Evolutionary conservation across 2,329 filamentous ascomycete genomes (phyloP).

Genomic region (Stagonosporopsis chrysanthemi): DNA sequence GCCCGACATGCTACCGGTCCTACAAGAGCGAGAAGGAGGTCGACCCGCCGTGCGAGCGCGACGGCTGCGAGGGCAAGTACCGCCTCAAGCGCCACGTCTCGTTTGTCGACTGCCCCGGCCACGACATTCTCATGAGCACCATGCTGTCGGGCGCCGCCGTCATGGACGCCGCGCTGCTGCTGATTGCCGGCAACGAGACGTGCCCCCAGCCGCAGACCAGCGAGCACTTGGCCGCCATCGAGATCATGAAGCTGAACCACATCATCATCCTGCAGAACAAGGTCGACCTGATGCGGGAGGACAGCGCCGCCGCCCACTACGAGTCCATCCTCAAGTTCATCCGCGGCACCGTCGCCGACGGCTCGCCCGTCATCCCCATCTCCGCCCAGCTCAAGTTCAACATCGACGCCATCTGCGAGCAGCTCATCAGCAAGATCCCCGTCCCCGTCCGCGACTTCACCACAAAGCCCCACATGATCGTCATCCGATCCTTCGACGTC

Average conservation of each 20-base stretch:
- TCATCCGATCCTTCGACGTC: conserved; percentile 98
- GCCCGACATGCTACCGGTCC: conserved; percentile 93
- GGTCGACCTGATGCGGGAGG: conserved; percentile 97
- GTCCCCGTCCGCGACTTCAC: conserved; percentile 91
- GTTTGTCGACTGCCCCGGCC: conserved; percentile 97
- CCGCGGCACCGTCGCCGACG: conserved; percentile 93
- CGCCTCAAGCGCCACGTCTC: conserved; percentile 72
- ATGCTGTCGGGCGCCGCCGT: conserved; percentile 99
- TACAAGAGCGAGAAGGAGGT: conserved; percentile 99
- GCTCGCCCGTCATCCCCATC: conserved; percentile 94
- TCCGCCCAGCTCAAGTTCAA: conserved; percentile 99
- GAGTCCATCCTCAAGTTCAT: conserved; percentile 99
- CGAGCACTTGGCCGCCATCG: conserved; percentile 97
- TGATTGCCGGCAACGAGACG: conserved; percentile 97
- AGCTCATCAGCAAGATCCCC: conserved; percentile 93
- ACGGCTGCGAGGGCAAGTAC: conserved; percentile 89
- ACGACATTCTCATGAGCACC: conserved; percentile 99
- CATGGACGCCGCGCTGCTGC: conserved; percentile 96
- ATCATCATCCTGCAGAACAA: conserved; percentile 99
- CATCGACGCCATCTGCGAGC: conserved; percentile 97
- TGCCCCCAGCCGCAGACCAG: conserved; percentile 98
- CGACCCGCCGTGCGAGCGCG: conserved; percentile 92
- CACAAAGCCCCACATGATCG: conserved; percentile 95
- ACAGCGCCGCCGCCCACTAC: conserved; percentile 91
- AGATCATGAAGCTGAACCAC: conserved; percentile 99